Percentiles rank a stretch among this genome's conserved stretches.
Conservation (phyloP, 1,139 yeast species). For the Meyerozyma athensensis region DNA sequence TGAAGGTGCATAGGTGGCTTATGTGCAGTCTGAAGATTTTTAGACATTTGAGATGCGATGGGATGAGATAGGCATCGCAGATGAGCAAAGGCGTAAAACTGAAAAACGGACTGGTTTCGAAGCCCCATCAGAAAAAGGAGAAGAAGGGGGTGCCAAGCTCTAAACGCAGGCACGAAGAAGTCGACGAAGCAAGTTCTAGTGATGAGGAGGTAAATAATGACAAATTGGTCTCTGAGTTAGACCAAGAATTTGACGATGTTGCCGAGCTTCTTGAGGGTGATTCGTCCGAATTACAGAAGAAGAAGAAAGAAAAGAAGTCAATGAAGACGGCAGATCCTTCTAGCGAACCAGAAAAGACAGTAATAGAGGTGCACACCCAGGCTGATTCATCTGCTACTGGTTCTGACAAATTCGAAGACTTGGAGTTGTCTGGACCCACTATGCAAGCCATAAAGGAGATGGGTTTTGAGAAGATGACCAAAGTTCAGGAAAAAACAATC, state of each 20-base stretch:
- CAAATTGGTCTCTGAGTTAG: constrained; percentile 43
- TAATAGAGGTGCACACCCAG: constrained; percentile 26
- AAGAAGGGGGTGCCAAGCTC: constrained; percentile 7
- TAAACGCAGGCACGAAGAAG: constrained; percentile 18
- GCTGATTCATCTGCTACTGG: constrained; percentile 29
- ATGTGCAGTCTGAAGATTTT: constrained; percentile 6
- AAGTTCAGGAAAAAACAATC: constrained; percentile 89
- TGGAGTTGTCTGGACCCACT: constrained; percentile 74
- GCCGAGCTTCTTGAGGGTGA: constrained; percentile 47
- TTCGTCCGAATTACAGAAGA: constrained; percentile 36
- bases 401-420: constrained; percentile 43
- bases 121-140: constrained; percentile 3
- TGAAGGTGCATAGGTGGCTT: background rate
- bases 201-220: constrained; percentile 35
- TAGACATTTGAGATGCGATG: constrained; percentile 23
- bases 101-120: constrained; percentile 6
- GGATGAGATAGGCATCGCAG: constrained; percentile 10
- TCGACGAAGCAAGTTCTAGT: constrained; percentile 10
- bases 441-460: constrained; percentile 70
- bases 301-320: constrained; percentile 18
- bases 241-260: constrained; percentile 52
- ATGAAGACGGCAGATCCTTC: constrained; percentile 16
- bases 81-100: constrained; percentile 12
- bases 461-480: constrained; percentile 90
- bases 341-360: constrained; percentile 16